phyloP scores from a whole-genome alignment of 2,329 filamentous ascomycete genomes.

The Penicillium sp. region DNA sequence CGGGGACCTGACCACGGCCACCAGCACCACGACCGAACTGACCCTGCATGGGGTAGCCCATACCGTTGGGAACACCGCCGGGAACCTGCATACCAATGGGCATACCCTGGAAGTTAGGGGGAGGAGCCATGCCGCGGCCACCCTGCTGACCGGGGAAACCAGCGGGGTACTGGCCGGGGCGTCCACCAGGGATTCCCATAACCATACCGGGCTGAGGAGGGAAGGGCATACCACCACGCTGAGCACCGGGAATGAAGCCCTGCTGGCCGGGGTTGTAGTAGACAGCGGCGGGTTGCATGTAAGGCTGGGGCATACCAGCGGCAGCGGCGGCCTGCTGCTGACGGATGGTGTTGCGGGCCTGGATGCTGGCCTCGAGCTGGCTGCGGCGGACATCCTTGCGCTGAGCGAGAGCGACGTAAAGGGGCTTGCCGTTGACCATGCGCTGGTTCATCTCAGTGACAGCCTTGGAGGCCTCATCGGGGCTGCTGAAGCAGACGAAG shows the following conservation, averaged over 20 bases:
- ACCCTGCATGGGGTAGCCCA: slow-evolving; percentile 81
- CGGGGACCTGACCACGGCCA: slow-evolving; percentile 66
- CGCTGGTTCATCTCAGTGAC: slow-evolving; percentile 99
- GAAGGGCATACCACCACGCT: slow-evolving; percentile 64
- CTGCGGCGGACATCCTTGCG: slow-evolving; percentile 99
- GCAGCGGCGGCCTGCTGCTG: slow-evolving; percentile 96
- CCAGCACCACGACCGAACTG: slow-evolving; percentile 69
- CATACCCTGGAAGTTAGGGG: slow-evolving; percentile 78
- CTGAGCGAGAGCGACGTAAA: slow-evolving; percentile 97
- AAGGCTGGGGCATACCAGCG: slow-evolving; percentile 77
- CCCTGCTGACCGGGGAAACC: slow-evolving; percentile 81
- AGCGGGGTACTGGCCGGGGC: slow-evolving; percentile 80
- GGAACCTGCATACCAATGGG: slow-evolving; percentile 62
- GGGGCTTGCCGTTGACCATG: slow-evolving; percentile 94
- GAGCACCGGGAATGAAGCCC: slow-evolving; percentile 56
- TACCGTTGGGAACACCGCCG: slow-evolving; percentile 72
- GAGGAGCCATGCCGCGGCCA: slow-evolving; percentile 78
- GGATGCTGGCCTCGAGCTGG: slow-evolving; percentile 98
- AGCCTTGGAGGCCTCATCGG: slow-evolving; percentile 97
- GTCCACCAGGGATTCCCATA: slow-evolving; percentile 74
- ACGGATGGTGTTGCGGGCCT: slow-evolving; percentile 96
- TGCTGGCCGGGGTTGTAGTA: slow-evolving; percentile 79
- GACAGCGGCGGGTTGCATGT: slow-evolving; percentile 85
- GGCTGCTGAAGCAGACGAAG: slow-evolving; percentile 99
- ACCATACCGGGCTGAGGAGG: slow-evolving; percentile 55